These are phyloP conservation scores for Laetiporus sulphureus DNA, from an alignment of 1,284 basidiomycete species.

Conservation along the genomic window DNA sequence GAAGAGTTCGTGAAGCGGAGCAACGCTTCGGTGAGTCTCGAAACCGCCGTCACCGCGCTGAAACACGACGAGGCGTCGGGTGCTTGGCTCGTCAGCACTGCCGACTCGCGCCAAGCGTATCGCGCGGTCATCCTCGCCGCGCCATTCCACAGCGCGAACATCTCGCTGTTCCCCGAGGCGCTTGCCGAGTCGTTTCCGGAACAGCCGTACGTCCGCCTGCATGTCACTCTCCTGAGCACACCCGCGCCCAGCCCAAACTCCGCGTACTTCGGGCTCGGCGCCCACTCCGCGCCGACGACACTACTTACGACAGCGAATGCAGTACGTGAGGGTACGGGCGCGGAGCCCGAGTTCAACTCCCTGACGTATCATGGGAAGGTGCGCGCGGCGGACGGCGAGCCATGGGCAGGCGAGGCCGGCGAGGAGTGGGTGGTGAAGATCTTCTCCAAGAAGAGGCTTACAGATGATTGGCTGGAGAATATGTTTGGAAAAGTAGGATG, in stretches of 20 bases:
- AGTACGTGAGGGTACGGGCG: conserved; percentile 36
- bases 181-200: conserved; percentile 42
- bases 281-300: conserved; percentile 49
- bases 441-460: conserved; percentile 66
- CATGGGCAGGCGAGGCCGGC: conserved; percentile 13
- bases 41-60: conserved; percentile 57
- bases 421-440: conserved; percentile 73
- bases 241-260: conserved; percentile 56
- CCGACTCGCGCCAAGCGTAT: conserved; percentile 33
- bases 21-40: conserved; percentile 61
- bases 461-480: conserved; percentile 61
- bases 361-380: conserved; percentile 78
- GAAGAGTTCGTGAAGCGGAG: conserved; percentile 72
- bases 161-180: conserved; percentile 42
- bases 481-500: conserved; percentile 76
- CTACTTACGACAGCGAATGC: conserved; percentile 72
- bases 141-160: conserved; percentile 61
- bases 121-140: conserved; percentile 71
- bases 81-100: conserved; percentile 27
- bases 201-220: conserved; percentile 77
- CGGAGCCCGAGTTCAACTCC: conserved; percentile 80
- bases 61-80: conserved; percentile 36
- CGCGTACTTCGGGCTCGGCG: conserved; percentile 62
- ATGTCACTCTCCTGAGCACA: conserved; percentile 88
- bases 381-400: conserved; percentile 22